Conservation (phyloP, 257 asterid genomes). For the Solanum ahanhuiri region DNA sequence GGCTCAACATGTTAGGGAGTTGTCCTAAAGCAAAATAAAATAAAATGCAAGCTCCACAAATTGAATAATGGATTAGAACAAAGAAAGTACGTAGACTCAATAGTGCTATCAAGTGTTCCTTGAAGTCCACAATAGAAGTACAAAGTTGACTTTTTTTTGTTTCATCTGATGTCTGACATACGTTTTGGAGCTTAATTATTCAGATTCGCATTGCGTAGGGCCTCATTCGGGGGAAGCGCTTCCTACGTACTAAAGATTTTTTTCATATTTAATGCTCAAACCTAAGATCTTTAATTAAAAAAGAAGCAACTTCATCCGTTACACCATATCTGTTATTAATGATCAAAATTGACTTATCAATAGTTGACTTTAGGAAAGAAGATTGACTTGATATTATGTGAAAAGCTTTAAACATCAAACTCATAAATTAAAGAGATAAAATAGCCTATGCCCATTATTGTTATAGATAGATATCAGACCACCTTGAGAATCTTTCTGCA, state of each 20-base stretch:
- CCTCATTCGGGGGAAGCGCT: rapidly evolving
- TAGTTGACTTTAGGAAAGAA: background rate
- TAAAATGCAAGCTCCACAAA: background rate
- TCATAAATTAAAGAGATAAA: background rate
- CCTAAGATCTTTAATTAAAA: no score
- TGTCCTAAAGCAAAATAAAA: background rate
- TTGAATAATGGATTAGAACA: background rate
- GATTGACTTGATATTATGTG: background rate
- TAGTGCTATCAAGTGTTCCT: background rate
- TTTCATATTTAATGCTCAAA: no score
- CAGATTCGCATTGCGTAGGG: rapidly evolving
- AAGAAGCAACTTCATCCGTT: rapidly evolving
- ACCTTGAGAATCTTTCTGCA: background rate
- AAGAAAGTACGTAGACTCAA: background rate
- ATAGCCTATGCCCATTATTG: background rate
- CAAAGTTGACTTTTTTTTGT: no score
- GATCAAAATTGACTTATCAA: background rate
- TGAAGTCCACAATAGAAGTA: background rate
- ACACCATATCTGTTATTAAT: background rate
- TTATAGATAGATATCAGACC: background rate
- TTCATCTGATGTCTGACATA: no score
- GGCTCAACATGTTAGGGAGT: background rate
- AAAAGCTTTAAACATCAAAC: background rate
- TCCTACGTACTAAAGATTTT: rapidly evolving
- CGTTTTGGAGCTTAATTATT: no score